phyloP scores from a whole-genome alignment of 441 rosid genomes.

The Populus hybrid region DNA sequence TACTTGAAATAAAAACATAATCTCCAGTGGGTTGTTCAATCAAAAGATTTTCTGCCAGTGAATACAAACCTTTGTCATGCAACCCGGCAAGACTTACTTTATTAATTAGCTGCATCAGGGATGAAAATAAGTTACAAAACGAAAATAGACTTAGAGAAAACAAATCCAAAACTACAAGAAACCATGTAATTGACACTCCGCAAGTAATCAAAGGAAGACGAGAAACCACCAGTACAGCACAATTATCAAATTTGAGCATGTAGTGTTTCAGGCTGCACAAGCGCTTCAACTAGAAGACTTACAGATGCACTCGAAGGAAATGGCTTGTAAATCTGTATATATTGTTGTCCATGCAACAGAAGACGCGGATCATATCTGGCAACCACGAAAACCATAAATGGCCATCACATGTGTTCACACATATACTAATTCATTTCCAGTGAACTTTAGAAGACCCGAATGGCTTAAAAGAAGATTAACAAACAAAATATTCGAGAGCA shows the following conservation, averaged over 20 bases:
- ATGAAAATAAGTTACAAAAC: slow-evolving; percentile 10
- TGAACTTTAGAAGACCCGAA: background rate
- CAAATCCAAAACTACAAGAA: background rate
- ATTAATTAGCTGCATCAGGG: slow-evolving; percentile 59
- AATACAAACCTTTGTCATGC: slow-evolving; percentile 85
- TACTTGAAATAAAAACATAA: background rate
- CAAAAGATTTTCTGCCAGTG: slow-evolving; percentile 8
- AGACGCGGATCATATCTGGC: slow-evolving; percentile 70
- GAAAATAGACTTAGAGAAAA: background rate
- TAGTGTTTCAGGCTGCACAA: background rate
- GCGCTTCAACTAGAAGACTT: slow-evolving; percentile 25
- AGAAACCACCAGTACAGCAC: background rate
- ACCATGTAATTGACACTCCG: background rate
- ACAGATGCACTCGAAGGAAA: slow-evolving; percentile 71
- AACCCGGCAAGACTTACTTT: slow-evolving; percentile 70
- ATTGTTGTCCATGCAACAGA: slow-evolving; percentile 90
- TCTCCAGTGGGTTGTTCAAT: background rate
- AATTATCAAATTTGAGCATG: background rate
- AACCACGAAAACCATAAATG: background rate
- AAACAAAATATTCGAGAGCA: background rate
- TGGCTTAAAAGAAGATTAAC: background rate
- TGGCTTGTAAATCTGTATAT: slow-evolving; percentile 74
- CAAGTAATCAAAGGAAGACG: background rate
- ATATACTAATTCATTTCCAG: background rate
- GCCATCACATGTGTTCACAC: background rate